Conservation (phyloP, 2,329 filamentous ascomycete genomes). For the Cladosporium sp. region DNA sequence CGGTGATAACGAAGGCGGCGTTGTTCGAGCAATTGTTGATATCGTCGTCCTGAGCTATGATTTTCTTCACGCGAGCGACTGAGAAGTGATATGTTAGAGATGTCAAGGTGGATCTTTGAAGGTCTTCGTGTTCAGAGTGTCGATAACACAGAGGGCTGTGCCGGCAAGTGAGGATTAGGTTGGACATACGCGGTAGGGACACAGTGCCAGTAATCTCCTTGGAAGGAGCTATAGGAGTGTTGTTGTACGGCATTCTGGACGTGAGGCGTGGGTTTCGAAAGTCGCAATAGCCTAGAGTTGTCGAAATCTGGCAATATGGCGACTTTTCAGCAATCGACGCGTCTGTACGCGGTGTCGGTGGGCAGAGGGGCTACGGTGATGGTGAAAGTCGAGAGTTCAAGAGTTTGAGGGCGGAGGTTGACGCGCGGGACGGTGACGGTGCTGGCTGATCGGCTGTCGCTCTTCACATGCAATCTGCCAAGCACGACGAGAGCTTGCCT, state of each 20-base stretch:
- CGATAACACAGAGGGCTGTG: background rate
- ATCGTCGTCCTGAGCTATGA: constrained; percentile 82
- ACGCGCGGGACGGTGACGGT: background rate
- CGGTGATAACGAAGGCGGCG: constrained; percentile 85
- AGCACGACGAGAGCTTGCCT: too few species aligned
- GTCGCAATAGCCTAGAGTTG: background rate
- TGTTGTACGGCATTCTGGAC: constrained; percentile 76
- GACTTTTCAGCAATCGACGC: background rate
- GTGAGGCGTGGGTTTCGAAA: background rate
- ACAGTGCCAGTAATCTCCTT: constrained; percentile 80
- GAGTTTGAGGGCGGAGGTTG: background rate
- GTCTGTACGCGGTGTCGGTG: constrained; percentile 1
- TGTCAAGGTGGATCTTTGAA: background rate
- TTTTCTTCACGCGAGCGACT: constrained; percentile 96
- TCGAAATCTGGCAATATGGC: background rate
- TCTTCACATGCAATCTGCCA: too few species aligned
- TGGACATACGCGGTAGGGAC: constrained; percentile 69
- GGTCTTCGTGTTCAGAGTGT: background rate
- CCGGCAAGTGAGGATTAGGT: background rate
- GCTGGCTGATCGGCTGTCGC: too few species aligned
- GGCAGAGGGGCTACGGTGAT: background rate
- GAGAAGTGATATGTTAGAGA: constrained; percentile 6
- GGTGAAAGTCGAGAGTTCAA: background rate
- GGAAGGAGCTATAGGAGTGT: constrained; percentile 69
- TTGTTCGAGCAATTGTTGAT: constrained; percentile 84